Base-by-base conservation (phyloP, 345 rosid species). In the Odontarrhena argentea region DNA sequence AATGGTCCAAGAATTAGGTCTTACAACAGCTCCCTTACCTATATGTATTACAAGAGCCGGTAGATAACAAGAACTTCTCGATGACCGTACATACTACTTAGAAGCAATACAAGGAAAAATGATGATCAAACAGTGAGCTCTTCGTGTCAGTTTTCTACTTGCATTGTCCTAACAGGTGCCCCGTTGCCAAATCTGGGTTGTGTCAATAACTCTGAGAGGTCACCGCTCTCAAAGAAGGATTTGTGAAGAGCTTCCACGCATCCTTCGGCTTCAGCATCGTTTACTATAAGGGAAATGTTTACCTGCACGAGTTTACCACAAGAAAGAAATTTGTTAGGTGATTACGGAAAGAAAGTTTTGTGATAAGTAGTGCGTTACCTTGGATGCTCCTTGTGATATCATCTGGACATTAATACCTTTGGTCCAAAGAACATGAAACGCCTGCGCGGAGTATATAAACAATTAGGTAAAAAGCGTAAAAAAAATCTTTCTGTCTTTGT, bases 341-440 rank as follows among this genome's bases (percentile, higher is more conserved):
- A 5, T 10, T 3, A 37, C 4, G 24, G 18, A 49, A 36, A 36
- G 9, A 40, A 22, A 65, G 28, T 48, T 50, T 12, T 52, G 63
- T 46, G 42, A 37, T 14, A 36, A 40, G 40, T 60, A 48, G 34
- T 60, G 61, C 38, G 36, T 32, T 40, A 94, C 99, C 97, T 95
- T 95, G n/a, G 99, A 95, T 63, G 99, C 97, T 42, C 99, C 97
- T 82, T 95, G 96, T 63, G 97, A 95, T 78, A 91, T 95, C 99
- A 95, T 91, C 79, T 95, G 99, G 69, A 95, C 99, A 74, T 91
- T 95, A 48, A 91, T 89, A 54, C 96, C 93, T 50, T 83, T 85
- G 69, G 82, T 80, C 74, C 87, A 80, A 51, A 95, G 96, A 76
- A 88, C 99, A 46, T 55, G 77, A 75, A 95, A 95, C 45, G 70